Evolutionary conservation across 2,329 filamentous ascomycete genomes (phyloP).

Genomic region (Xylariomycetidae sp.): DNA sequence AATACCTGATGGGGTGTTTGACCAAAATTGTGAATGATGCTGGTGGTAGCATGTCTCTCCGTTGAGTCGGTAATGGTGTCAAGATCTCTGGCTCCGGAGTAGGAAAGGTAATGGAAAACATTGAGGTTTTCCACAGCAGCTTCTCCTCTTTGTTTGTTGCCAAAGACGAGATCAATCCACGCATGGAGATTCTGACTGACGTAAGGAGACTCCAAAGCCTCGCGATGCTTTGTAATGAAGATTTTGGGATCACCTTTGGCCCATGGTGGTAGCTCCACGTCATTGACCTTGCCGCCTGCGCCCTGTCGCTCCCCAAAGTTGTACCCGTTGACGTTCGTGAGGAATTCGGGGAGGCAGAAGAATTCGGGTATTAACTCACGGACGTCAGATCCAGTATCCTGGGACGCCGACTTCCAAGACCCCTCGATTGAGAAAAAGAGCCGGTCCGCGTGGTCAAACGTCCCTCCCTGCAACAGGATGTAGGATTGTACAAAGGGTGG

Average conservation of each 20-base stretch:
- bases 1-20: conserved; percentile 97
- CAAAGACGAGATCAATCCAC: conserved; percentile 97
- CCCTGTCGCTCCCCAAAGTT: conserved; percentile 89
- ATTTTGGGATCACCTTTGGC: conserved; percentile 94
- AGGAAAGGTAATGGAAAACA: conserved; percentile 93
- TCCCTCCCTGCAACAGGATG: conserved; percentile 88
- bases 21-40: conserved; percentile 97
- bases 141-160: conserved; percentile 88
- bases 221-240: conserved; percentile 92
- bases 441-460: conserved; percentile 91
- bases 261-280: conserved; percentile 90
- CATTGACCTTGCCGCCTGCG: conserved; percentile 71
- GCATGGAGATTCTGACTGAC: conserved; percentile 85
- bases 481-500: conserved; percentile 97
- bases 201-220: conserved; percentile 88
- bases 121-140: conserved; percentile 88
- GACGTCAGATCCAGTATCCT: conserved; percentile 88
- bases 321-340: conserved; percentile 90
- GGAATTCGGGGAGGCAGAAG: conserved; percentile 91
- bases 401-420: conserved; percentile 86
- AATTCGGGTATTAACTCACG: conserved; percentile 95
- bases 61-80: conserved; percentile 86
- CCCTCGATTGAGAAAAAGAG: conserved; percentile 91
- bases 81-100: conserved; percentile 87
- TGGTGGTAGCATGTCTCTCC: conserved; percentile 82